Conservation (phyloP, 495 filamentous ascomycete species). For the Friedmanniomyces endolithicus region DNA sequence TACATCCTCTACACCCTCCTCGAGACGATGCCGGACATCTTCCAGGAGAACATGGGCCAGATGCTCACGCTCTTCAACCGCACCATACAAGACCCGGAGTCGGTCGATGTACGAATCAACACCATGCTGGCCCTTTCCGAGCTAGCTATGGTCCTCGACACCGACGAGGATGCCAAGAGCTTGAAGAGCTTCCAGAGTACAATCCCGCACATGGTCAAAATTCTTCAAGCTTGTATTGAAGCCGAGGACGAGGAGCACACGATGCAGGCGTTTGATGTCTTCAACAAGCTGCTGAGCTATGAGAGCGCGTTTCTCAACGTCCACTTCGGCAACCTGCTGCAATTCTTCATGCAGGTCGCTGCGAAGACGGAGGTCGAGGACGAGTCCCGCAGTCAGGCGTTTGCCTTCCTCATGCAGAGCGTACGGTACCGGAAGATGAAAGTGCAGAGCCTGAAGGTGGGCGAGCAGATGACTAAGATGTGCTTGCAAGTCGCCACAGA, state of each 20-base stretch:
- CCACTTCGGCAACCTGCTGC: conserved; percentile 80
- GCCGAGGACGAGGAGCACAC: conserved; percentile 70
- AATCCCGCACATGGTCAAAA: conserved; percentile 76
- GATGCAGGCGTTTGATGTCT: conserved; percentile 88
- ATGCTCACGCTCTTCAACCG: conserved; percentile 73
- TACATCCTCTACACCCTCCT: conserved; percentile 88
- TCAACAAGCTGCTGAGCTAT: conserved; percentile 87
- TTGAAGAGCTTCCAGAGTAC: conserved; percentile 61
- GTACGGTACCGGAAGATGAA: conserved; percentile 89
- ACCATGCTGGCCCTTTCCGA: conserved; percentile 86
- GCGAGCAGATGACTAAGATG: conserved; percentile 74
- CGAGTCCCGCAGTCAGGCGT: conserved; percentile 75
- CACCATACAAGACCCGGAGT: conserved; percentile 84
- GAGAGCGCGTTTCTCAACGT: conserved; percentile 69
- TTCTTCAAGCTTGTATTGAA: conserved; percentile 72
- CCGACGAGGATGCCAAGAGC: conserved; percentile 64
- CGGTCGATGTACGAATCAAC: conserved; percentile 82
- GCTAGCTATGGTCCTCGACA: conserved; percentile 74
- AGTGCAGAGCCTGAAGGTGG: conserved; percentile 74
- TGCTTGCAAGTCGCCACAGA: conserved; percentile 79
- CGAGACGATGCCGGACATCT: conserved; percentile 67
- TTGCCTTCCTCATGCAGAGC: conserved; percentile 86
- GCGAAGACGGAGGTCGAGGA: conserved; percentile 62
- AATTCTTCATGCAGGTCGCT: conserved; percentile 86
- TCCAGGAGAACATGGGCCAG: conserved; percentile 61